These are phyloP conservation scores for Dryas alaskensis DNA, from an alignment of 306 rosid species.

Conservation along the genomic window DNA sequence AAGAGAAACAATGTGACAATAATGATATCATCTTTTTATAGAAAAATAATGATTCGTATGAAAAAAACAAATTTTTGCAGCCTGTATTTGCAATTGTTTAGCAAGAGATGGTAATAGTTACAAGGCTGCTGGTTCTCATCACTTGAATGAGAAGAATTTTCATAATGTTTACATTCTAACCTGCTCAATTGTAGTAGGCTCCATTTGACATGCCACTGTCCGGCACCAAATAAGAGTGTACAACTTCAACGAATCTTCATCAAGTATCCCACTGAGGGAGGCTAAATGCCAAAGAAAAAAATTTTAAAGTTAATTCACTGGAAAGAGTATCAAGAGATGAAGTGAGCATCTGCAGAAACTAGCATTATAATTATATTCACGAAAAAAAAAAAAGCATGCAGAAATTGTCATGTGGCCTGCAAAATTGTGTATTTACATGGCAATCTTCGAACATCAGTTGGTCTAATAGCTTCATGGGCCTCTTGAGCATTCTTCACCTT, in stretches of 20 bases:
- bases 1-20: not conserved
- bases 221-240: slow-evolving; percentile 91
- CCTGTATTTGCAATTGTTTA: not conserved
- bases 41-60: not conserved
- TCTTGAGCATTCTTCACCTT: slow-evolving; percentile 99
- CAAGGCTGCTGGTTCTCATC: not conserved
- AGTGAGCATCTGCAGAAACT: not conserved
- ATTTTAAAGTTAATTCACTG: slow-evolving; percentile 21
- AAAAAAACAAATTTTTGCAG: not conserved
- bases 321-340: slow-evolving; percentile 30
- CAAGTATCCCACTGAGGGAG: slow-evolving; percentile 59
- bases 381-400: not conserved
- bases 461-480: slow-evolving; percentile 99
- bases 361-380: not conserved
- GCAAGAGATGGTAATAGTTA: not conserved
- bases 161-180: slow-evolving; percentile 31
- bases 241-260: slow-evolving; percentile 75
- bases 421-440: slow-evolving; percentile 62
- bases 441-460: slow-evolving; percentile 69
- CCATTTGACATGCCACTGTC: slow-evolving; percentile 94
- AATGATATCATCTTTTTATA: not conserved
- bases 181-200: slow-evolving; percentile 70
- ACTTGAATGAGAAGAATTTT: slow-evolving; percentile 4
- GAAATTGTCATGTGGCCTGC: slow-evolving; percentile 13
- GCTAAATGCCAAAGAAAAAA: slow-evolving; percentile 52